Base-by-base conservation (phyloP, 1,284 basidiomycete species). In the Macrocystidia cucumis region DNA sequence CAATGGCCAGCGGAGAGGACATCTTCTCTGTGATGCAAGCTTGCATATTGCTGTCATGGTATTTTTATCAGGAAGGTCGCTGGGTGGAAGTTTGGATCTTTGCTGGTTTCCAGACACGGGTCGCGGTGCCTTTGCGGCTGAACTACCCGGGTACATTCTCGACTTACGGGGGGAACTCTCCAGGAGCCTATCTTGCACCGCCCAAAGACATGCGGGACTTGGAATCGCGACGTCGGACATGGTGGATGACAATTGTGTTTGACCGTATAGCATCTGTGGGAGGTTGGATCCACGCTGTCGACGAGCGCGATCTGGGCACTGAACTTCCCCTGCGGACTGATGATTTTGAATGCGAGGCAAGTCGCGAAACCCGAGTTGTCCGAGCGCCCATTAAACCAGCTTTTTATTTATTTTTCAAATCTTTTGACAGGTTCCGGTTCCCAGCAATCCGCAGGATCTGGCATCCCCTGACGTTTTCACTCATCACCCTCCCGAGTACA, bases 71-170 rank as follows among this genome's bases (percentile, higher is more conserved):
- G 41, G 82, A 89, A 54, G 88, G 86, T 2, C 72, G 86, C 37
- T 89, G 86, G 83, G 85, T 89, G 8, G 87, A 91, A 57, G 81
- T 91, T 4, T 91, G 87, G 87, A 82, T 89, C 28, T 85, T 85
- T 56, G 82, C 84, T 19, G 85, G 78, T 4, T 86, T 90, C 48
- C 82, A 87, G 48, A 85, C 81, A n/a, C 69, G 87, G 9, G 81
- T 87, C n/a, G 78, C 83, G 16, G 69, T 89, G 9, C 88, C 88
- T 2, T 65, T 91, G 19, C 78, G 85, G 20, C 57, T 88, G 25
- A 88, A 88, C 51, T 85, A 85, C 52, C 85, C 83, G 3, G 84
- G 84, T 16, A 87, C 85, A 20, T 86, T 80, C 48, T 78, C 78
- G 6, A 71, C 72, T 9, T 75, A 81, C 38, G 74, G 69, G 3